A percentile compares a stretch with the other conserved stretches of the same genome.
Conservation (phyloP, 495 filamentous ascomycete genomes). For the Penicillium atrosanguineum region DNA sequence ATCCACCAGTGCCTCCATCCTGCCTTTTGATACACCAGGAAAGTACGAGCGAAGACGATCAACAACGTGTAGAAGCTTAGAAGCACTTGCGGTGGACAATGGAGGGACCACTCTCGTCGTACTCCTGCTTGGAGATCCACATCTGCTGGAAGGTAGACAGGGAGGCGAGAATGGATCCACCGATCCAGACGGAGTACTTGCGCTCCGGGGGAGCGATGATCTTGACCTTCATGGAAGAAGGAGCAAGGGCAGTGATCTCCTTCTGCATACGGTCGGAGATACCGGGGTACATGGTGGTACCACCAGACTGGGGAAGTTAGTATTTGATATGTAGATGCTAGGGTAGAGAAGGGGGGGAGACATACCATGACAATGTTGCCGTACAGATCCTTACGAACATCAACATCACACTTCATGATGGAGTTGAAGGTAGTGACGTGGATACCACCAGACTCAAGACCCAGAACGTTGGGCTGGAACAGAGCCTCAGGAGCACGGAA, state of each 20-base stretch:
- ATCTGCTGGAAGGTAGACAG: conserved; percentile 99
- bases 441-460: conserved; percentile 97
- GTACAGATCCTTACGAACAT: conserved; percentile 98
- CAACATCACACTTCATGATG: conserved; percentile 99
- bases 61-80: conserved; percentile 60
- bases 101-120: conserved; percentile 98
- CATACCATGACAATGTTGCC: conserved; percentile 99
- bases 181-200: conserved; percentile 97
- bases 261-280: conserved; percentile 99
- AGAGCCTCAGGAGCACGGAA: conserved; percentile 99
- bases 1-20: conserved; percentile 44
- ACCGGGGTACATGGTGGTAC: conserved; percentile 99
- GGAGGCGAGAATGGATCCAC: conserved; percentile 98
- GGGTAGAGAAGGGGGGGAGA: conserved; percentile 13
- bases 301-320: conserved; percentile 71
- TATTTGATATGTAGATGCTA: not conserved
- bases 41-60: conserved; percentile 47
- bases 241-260: conserved; percentile 99
- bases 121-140: conserved; percentile 99
- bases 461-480: conserved; percentile 97
- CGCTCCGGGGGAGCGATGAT: conserved; percentile 75
- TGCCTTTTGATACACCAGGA: conserved; percentile 52
- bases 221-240: conserved; percentile 88
- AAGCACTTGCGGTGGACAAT: conserved; percentile 99
- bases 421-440: conserved; percentile 99